Base-by-base conservation (phyloP, 208 protist genomes). In the Tritrichomonas musculus region DNA sequence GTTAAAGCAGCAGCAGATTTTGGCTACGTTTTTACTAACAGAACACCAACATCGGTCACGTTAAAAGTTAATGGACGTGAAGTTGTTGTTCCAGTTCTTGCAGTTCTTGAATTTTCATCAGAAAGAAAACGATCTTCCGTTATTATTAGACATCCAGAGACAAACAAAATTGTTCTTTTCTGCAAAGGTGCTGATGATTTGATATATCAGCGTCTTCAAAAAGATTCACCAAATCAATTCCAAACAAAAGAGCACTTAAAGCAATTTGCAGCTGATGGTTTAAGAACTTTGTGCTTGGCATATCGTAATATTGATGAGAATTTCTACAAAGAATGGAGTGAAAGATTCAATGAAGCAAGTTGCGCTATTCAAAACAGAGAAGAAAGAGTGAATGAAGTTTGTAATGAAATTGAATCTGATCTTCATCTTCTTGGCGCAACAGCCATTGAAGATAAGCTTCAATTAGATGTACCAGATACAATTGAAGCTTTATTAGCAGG, bases 101-200 rank as follows among this genome's bases (percentile, higher is more conserved):
- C 80, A 92, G 95, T 97, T 60, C 99, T 99, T 93, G 98, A 98
- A 33, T 99, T 99, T 95, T 98, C 97, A 41, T 99, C 98, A 25
- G 97, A 98, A 94, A 95, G 96, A 13, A 99, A 99, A 95, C 96
- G 98, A 66, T 99, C 99, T 98, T 98, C 98, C n/a, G 98, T 99
- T 92, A 96, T 99, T 17, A 94, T 99, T 5, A 94, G 97, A 64
- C 75, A 53, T 4, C 49, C 53, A 47, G 94, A 92, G 41, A 94
- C 73, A 30, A 77, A 20, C 30, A 66, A 65, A 72, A 95, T 82
- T 66, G 41, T 69, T 25, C 2, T 65, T 20, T 60, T 30, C 50
- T 44, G 25, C 50, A 55, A 94, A 65, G 93, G 93, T 8, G 39
- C 93, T 17, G 84, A 94, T 88, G 93, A 93, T 11, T 60, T 92